A percentile compares a stretch with the other conserved stretches of the same genome.
Evolutionary conservation across 1,139 yeast genomes (phyloP).

Genomic region (Magnusiomyces tetraspermus): DNA sequence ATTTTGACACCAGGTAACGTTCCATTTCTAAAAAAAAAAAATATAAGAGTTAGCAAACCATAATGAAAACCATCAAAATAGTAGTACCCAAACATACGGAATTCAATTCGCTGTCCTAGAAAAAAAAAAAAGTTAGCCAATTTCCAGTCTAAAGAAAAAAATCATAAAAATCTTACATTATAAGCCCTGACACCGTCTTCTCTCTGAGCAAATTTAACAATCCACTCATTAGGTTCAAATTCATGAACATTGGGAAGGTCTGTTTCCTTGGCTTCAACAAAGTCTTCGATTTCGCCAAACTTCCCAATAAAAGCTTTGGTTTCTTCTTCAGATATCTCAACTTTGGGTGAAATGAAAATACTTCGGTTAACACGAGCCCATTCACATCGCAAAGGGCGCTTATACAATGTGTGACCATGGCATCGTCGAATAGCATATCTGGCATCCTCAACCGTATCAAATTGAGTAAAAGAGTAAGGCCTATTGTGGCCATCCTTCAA

Average conservation of each 20-base stretch:
- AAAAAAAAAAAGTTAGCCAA: constrained; percentile 68
- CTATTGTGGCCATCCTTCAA: constrained; percentile 72
- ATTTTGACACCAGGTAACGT: constrained; percentile 15
- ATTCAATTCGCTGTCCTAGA: constrained; percentile 54
- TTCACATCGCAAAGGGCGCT: constrained; percentile 75
- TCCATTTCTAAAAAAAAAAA: constrained; percentile 11
- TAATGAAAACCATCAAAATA: not conserved
- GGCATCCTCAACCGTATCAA: constrained; percentile 62
- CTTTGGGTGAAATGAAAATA: constrained; percentile 37
- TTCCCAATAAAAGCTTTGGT: constrained; percentile 37
- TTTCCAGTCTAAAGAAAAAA: constrained; percentile 32
- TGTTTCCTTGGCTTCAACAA: constrained; percentile 32
- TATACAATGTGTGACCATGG: constrained; percentile 60
- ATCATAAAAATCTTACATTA: constrained; percentile 33
- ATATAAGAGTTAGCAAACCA: not conserved
- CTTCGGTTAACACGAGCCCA: constrained; percentile 88
- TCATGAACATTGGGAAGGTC: constrained; percentile 14
- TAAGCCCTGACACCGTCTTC: constrained; percentile 88
- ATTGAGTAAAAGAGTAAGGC: constrained; percentile 93
- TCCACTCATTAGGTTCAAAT: constrained; percentile 47
- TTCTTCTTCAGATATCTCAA: constrained; percentile 16
- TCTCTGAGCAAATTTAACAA: constrained; percentile 69
- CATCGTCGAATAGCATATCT: constrained; percentile 56
- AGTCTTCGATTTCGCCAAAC: constrained; percentile 69
- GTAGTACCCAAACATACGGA: not conserved